A percentile compares a stretch with the other conserved stretches of the same genome.
Evolutionary conservation across 2,329 filamentous ascomycete genomes (phyloP).

Genomic region (Sporothrix variecibatus): DNA sequence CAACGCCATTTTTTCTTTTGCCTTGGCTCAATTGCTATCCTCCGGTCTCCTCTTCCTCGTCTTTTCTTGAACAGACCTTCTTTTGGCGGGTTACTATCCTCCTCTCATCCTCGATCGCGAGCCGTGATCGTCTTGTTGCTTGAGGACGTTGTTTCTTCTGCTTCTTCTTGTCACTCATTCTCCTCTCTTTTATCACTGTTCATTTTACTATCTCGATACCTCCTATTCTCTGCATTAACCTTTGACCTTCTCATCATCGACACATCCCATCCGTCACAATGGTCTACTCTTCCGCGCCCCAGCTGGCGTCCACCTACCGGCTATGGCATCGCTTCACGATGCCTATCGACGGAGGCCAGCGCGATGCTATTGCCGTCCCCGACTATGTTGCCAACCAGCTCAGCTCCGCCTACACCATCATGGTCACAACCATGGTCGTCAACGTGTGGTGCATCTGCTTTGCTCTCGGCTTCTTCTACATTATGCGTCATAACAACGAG

Average conservation of each 20-base stretch:
- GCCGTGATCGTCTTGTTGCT: neutral
- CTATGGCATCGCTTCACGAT: slow-evolving; percentile 28
- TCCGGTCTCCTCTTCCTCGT: neutral
- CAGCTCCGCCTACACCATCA: slow-evolving; percentile 28
- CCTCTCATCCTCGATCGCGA: neutral
- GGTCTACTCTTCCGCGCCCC: slow-evolving; percentile 28
- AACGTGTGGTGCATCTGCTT: slow-evolving; percentile 30
- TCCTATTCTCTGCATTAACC: neutral
- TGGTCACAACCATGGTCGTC: slow-evolving; percentile 29
- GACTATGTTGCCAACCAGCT: slow-evolving; percentile 28
- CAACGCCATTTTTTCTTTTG: neutral
- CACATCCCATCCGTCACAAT: slow-evolving; percentile 16
- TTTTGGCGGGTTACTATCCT: neutral
- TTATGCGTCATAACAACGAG: slow-evolving; percentile 29
- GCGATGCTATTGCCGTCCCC: slow-evolving; percentile 27
- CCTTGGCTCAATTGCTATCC: neutral
- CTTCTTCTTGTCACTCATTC: neutral
- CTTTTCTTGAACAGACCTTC: neutral
- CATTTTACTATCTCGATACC: neutral
- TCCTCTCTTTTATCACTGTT: neutral
- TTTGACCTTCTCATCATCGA: neutral
- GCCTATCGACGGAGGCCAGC: slow-evolving; percentile 27
- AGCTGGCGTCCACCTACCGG: slow-evolving; percentile 28
- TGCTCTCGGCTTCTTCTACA: slow-evolving; percentile 29
- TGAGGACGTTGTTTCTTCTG: neutral